Percentiles rank a stretch among this genome's conserved stretches.
phyloP scores from a whole-genome alignment of 495 filamentous ascomycete genomes.

The Penicillium waksmanii region DNA sequence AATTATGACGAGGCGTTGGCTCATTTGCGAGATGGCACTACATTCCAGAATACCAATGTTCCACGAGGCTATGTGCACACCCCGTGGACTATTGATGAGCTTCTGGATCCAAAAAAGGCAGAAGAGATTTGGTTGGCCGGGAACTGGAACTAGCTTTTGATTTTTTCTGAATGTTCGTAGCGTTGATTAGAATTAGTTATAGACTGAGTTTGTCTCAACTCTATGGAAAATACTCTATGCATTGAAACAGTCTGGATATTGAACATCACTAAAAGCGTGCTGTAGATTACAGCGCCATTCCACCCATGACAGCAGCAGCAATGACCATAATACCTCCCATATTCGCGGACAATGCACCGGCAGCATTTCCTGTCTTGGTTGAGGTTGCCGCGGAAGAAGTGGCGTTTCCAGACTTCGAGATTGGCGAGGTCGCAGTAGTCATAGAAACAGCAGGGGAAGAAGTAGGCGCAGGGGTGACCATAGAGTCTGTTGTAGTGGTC shows the following conservation, averaged over 20 bases:
- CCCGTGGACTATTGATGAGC: constrained; percentile 25
- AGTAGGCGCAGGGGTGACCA: constrained; percentile 25
- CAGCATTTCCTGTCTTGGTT: constrained; percentile 19
- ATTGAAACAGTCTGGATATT: too few relatives aligned
- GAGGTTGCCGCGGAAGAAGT: constrained; percentile 16
- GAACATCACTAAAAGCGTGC: too few relatives aligned
- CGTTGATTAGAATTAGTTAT: background rate
- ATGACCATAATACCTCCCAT: constrained; percentile 22
- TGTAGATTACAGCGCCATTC: constrained; percentile 20
- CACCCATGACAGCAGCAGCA: constrained; percentile 38
- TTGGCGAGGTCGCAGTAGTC: constrained; percentile 19
- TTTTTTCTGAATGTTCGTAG: background rate
- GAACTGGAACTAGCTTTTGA: constrained; percentile 17
- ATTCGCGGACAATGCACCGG: constrained; percentile 6
- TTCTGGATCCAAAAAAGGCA: constrained; percentile 11
- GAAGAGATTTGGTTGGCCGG: constrained; percentile 14
- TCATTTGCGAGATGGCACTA: background rate
- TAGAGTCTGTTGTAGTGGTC: constrained; percentile 4
- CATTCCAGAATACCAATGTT: constrained; percentile 23
- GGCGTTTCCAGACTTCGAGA: constrained; percentile 12
- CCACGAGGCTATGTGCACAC: constrained; percentile 18
- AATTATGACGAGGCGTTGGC: constrained; percentile 16
- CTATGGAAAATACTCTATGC: background rate
- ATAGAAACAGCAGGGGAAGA: constrained; percentile 19
- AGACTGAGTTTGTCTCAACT: background rate